Evolutionary conservation across 371 early-diverging fungal genomes (phyloP), one percentile per base, ranked within the genome.

Genomic region (Apophysomyces ossiformis): DNA sequence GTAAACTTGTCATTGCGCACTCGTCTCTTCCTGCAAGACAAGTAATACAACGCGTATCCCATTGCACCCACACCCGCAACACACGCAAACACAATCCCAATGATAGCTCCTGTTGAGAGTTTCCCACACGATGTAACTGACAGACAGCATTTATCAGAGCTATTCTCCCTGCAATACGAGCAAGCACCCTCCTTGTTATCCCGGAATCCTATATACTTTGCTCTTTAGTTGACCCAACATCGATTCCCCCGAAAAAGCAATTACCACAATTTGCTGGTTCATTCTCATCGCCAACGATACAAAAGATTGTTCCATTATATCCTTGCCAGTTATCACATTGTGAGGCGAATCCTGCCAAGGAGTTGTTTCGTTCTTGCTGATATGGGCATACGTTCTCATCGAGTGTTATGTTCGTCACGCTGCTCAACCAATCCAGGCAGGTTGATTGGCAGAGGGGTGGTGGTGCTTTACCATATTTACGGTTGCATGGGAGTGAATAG

Each of bases 211-310:
- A 67, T 26, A 26, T 39, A 18, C 26, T 36, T 65, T 15, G 41
- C 18, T 69, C 63, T 36, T 41, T 9, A 57, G 26, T 43, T 37
- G 44, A 56, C 39, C n/a, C 36, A 37, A 26, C 32, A 32, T 62
- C 16, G n/a, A 9, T 38, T 36, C n/a, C 16, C 1, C 13, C 15
- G 35, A 13, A 32, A 13, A 60, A n/a, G 5, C 11, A 60, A 45
- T 66, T 74, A 79, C 80, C 80, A 66, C 80, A 79, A 26, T 73
- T 65, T 50, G 73, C 75, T 37, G 77, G 77, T 38, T 79, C 80
- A 57, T 79, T 79, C 9, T 72, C 80, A 35, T 70, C 68, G n/a
- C 80, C 80, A 0, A 70, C 67, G 15, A 79, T 69, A 59, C 80
- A 79, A 32, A 59, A 41, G 7, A 64, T 45, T 1, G 72, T 69